Evolutionary conservation across 169 alveolate genomes (phyloP).

Genomic region (Eimeria acervulina): DNA sequence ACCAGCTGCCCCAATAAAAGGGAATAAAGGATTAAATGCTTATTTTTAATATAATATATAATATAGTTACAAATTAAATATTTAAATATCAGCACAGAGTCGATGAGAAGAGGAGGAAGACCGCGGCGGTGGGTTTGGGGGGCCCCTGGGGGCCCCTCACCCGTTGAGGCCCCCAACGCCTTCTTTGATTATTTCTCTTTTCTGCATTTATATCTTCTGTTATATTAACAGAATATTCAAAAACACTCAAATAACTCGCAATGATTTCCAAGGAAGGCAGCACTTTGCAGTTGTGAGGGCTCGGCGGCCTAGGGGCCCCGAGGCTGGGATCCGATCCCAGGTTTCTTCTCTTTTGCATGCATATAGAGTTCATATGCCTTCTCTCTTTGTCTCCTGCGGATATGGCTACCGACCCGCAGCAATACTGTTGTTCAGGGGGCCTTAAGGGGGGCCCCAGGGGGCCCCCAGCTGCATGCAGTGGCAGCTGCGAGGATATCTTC

Average conservation of each 20-base stretch:
- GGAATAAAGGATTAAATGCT: too few relatives aligned
- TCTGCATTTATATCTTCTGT: background rate
- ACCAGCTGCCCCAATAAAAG: too few relatives aligned
- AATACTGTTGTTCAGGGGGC: background rate
- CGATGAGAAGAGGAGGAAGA: too few relatives aligned
- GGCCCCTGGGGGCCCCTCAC: background rate
- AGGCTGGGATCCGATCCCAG: too few relatives aligned
- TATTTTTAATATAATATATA: too few relatives aligned
- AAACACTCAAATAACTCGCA: too few relatives aligned
- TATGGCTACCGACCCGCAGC: background rate
- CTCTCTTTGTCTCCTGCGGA: background rate
- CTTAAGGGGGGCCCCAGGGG: slow-evolving; percentile 38
- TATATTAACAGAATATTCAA: background rate
- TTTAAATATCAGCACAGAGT: too few relatives aligned
- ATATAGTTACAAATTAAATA: too few relatives aligned
- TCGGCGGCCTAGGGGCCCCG: slow-evolving; percentile 5
- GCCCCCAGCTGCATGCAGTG: background rate
- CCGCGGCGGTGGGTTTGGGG: too few relatives aligned
- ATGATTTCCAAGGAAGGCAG: background rate
- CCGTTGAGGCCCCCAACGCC: background rate
- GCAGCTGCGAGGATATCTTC: background rate
- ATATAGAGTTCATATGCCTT: background rate
- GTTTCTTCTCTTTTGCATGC: background rate
- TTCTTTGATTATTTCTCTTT: background rate
- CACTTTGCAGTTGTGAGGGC: background rate